phyloP scores from a whole-genome alignment of 2,329 filamentous ascomycete genomes.

The Sclerotinia minor region DNA sequence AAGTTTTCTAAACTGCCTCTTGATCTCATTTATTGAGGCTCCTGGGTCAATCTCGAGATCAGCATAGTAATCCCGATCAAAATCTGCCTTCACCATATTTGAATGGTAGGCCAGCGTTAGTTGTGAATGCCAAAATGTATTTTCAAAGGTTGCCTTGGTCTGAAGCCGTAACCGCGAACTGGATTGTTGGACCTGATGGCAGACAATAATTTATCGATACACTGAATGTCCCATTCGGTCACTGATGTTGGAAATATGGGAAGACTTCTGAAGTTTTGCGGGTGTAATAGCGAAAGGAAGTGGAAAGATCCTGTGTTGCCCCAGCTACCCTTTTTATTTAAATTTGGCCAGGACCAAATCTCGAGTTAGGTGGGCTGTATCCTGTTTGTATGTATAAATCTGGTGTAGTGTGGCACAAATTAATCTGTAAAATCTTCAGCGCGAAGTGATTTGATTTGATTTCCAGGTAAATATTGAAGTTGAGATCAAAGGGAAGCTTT shows the following conservation, averaged over 20 bases:
- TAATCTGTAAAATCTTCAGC: not conserved
- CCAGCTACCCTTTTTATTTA: slow-evolving; percentile 17
- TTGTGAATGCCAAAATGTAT: slow-evolving; percentile 8
- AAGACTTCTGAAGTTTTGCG: slow-evolving; percentile 11
- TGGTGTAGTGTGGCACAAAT: not conserved
- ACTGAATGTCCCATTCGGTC: slow-evolving; percentile 17
- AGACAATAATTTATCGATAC: slow-evolving; percentile 13
- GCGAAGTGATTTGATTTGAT: not conserved
- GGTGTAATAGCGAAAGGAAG: slow-evolving; percentile 3
- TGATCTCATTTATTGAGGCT: slow-evolving; percentile 64
- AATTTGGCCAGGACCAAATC: slow-evolving; percentile 1
- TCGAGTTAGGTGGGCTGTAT: slow-evolving; percentile 10
- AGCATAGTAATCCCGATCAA: slow-evolving; percentile 61
- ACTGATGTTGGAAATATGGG: slow-evolving; percentile 7
- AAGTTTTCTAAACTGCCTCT: slow-evolving; percentile 68
- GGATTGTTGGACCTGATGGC: slow-evolving; percentile 4
- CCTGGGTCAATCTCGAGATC: slow-evolving; percentile 62
- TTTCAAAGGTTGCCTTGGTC: not conserved
- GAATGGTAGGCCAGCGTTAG: slow-evolving; percentile 12
- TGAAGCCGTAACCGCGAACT: not conserved
- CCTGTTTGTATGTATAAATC: not conserved
- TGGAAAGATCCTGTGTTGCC: slow-evolving; percentile 16
- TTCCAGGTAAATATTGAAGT: not conserved
- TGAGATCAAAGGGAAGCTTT: not conserved
- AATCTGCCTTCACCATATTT: slow-evolving; percentile 42